phyloP scores from a whole-genome alignment of 1,284 basidiomycete genomes.

The Spongispora temasekensis region DNA sequence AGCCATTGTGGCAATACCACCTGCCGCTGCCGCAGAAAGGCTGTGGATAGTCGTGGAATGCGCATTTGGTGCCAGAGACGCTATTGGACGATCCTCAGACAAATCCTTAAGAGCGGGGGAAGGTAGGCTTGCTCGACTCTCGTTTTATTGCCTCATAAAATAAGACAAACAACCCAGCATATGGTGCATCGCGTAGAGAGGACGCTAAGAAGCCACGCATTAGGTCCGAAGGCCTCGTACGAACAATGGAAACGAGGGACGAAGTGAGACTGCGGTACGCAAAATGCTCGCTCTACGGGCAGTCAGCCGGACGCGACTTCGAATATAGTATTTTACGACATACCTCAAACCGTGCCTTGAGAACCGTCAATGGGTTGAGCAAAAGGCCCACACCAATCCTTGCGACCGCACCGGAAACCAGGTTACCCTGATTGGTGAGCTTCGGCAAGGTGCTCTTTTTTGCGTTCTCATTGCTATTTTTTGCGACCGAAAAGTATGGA shows the following conservation, averaged over 20 bases:
- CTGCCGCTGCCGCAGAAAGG: constrained; percentile 71
- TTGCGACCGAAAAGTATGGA: constrained; percentile 55
- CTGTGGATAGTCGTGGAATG: constrained; percentile 54
- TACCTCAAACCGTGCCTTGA: constrained; percentile 96
- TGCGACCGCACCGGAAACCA: constrained; percentile 86
- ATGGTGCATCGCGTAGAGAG: constrained; percentile 91
- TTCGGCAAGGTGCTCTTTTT: constrained; percentile 75
- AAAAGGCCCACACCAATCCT: constrained; percentile 86
- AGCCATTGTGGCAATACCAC: constrained; percentile 76
- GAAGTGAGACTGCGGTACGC: constrained; percentile 66
- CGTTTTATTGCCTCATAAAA: constrained; percentile 88
- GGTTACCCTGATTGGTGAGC: constrained; percentile 80
- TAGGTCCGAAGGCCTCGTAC: constrained; percentile 78
- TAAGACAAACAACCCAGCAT: constrained; percentile 92
- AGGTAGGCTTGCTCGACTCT: constrained; percentile 53
- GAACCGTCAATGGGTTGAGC: constrained; percentile 90
- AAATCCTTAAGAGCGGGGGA: not conserved
- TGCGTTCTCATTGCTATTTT: constrained; percentile 22
- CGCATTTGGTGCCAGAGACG: constrained; percentile 37
- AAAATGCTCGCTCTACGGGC: constrained; percentile 74
- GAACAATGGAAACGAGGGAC: constrained; percentile 64
- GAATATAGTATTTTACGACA: constrained; percentile 27
- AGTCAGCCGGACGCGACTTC: not conserved
- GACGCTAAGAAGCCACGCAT: constrained; percentile 91
- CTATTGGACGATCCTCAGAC: constrained; percentile 25